Base-by-base conservation (phyloP, 345 rosid genomes). In the Isatis tinctoria region DNA sequence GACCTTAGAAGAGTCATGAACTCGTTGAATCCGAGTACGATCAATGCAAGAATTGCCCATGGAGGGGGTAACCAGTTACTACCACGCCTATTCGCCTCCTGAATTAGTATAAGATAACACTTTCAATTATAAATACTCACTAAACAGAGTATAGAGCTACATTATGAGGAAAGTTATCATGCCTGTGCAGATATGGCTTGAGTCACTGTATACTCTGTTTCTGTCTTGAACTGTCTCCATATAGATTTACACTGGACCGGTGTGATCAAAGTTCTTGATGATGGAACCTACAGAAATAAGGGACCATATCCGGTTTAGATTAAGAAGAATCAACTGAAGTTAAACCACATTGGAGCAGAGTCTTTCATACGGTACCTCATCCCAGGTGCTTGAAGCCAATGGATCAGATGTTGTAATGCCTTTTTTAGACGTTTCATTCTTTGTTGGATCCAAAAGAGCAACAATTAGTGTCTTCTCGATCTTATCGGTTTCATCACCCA, bases 101-200 rank as follows among this genome's bases (percentile, higher is more conserved):
- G 91, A 72, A 69, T 69, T 72, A 75, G 24, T 71, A 18, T 36
- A 26, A 27, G 60, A 13, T 13, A 51, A 32, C 60, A 35, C 57
- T 61, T 24, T 3, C 3, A 28, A 6, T 10, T 3, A 14, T 17
- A 3, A 60, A n/a, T 47, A 77, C 30, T 45, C 54, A 45, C 10
- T 6, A 20, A 51, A 35, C 32, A 57, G 13, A 14, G 63, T 47
- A 14, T 16, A 67, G 40, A 67, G 44, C 12, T 53, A 16, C 12
- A 1, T 8, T 58, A 17, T 44, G 54, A 41, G 65, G 40, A 2
- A 60, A 44, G 65, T 12, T 67, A 73, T 60, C 82, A 77, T 82
- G 77, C 99, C 99, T 95, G 99, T 59, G 99, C 97, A 74, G 99
- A 89, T 74, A 95, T 85, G 80, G 99, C 99, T 79, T 92, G 98